phyloP scores from a whole-genome alignment of 306 rosid species.

The Betula pendula region DNA sequence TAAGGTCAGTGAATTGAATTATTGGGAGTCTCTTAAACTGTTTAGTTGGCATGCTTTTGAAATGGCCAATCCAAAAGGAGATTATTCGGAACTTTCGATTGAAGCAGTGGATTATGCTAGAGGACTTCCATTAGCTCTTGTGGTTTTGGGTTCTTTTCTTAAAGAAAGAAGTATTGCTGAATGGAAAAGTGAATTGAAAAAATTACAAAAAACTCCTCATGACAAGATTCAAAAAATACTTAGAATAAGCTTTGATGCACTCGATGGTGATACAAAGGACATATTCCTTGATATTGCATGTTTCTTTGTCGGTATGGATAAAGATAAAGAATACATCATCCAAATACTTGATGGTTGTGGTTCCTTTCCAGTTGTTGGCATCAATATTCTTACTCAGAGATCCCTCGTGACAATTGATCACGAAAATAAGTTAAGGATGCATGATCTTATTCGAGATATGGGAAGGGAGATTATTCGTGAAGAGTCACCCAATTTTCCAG shows the following conservation, averaged over 20 bases:
- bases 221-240: conserved; percentile 28
- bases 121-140: conserved; percentile 45
- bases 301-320: conserved; percentile 39
- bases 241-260: conserved; percentile 27
- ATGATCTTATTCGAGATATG: conserved; percentile 40
- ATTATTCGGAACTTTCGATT: conserved; percentile 8
- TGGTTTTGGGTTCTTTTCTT: conserved; percentile 39
- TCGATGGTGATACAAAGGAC: conserved; percentile 15
- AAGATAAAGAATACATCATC: neutral
- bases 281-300: conserved; percentile 45
- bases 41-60: conserved; percentile 39
- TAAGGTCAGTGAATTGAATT: neutral
- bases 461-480: conserved; percentile 38
- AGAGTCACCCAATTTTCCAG: conserved; percentile 10
- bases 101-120: conserved; percentile 20
- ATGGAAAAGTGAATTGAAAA: conserved; percentile 34
- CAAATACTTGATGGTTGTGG: conserved; percentile 34
- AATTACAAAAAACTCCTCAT: conserved; percentile 29
- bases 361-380: conserved; percentile 26
- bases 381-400: conserved; percentile 23
- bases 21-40: conserved; percentile 25
- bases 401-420: conserved; percentile 25
- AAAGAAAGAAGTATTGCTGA: conserved; percentile 2
- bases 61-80: neutral
- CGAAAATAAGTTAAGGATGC: conserved; percentile 18